Evolutionary conservation across 441 rosid species (phyloP), one percentile per base, ranked within the genome.

Genomic region (Populus hybrid): DNA sequence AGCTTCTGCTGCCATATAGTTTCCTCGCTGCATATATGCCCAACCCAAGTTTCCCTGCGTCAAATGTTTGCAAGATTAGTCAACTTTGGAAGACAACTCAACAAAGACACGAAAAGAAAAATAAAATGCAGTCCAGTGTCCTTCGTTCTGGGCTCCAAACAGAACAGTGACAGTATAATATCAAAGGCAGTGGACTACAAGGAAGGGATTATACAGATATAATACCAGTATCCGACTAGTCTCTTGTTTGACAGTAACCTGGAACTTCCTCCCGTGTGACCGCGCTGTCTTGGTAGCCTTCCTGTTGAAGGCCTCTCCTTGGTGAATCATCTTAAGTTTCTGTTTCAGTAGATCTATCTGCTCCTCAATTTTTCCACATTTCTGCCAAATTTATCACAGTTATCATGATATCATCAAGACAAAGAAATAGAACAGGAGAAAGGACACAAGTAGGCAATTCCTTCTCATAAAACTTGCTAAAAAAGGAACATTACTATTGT

Each of bases 21-120:
- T 94, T 35, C 87, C 83, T 79, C 89, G 89, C 80, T 92, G 97
- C 97, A 94, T 94, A 82, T 95, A 93, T 16, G 97, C 99, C 99
- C 99, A 95, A 11, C 98, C 99, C 88, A 95, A 82, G 84, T 95
- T 95, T 21, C 98, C 99, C 97, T 83, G 74, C 40, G 29, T 35
- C 11, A 28, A 42, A 73, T 50, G 71, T 45, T 29, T 3, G n/a
- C 6, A 45, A 45, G 12, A 40, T 40, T 10, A 40, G 12, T 40
- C 45, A 40, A 2, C 45, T 40, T 40, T 40, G 3, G 45, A 40
- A 9, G 69, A 14, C 3, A 29, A 29, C 69, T 66, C 23, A 6
- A 20, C 24, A 2, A 8, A 7, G 9, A 59, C 64, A n/a, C 20
- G 28, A 11, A 31, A 6, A 31, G n/a, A 67, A 5, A 29, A 29